Evolutionary conservation across 2,329 filamentous ascomycete genomes (phyloP).

Genomic region (Cytospora piceicola): DNA sequence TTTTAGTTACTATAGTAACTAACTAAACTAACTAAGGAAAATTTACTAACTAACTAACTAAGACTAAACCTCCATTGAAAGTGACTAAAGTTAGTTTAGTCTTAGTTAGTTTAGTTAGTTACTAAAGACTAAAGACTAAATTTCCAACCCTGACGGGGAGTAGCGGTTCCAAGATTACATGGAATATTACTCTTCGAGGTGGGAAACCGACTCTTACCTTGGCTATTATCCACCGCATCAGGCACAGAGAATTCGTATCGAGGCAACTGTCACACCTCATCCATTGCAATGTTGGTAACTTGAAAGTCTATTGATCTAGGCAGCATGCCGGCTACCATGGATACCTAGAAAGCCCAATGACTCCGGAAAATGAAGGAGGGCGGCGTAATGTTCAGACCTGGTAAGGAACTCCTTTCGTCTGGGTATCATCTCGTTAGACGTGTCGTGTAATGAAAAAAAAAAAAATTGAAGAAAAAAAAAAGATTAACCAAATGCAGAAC

Average conservation of each 20-base stretch:
- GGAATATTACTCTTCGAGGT: background rate
- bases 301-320: background rate
- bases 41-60: no score
- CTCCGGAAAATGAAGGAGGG: background rate
- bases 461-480: background rate
- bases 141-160: no score
- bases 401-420: background rate
- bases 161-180: background rate
- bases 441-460: background rate
- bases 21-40: no score
- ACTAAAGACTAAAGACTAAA: no score
- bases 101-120: no score
- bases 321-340: background rate
- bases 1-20: no score
- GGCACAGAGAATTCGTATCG: background rate
- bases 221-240: background rate
- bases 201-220: background rate
- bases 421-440: constrained; percentile 3
- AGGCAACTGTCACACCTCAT: background rate
- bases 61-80: no score
- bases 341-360: background rate
- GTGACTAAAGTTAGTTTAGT: no score
- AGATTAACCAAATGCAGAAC: background rate
- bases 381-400: background rate
- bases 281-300: background rate